phyloP scores from a whole-genome alignment of 2,329 filamentous ascomycete species.

The Phaeoacremonium minimum region DNA sequence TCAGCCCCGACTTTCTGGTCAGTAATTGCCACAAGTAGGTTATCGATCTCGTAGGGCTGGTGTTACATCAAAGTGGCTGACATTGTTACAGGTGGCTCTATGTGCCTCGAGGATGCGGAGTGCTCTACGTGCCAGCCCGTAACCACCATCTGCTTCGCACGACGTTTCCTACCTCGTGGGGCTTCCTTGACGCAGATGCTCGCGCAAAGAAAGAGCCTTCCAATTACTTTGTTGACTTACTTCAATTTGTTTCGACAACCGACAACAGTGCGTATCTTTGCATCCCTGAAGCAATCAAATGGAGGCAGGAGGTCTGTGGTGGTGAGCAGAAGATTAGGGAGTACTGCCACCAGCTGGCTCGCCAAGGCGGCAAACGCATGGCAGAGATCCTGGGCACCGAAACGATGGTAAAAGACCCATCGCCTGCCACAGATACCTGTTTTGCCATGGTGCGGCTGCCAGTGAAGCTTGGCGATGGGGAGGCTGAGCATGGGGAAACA shows the following conservation, averaged over 20 bases:
- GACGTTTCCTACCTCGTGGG: conserved; percentile 66
- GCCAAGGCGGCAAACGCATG: conserved; percentile 49
- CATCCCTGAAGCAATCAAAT: conserved; percentile 57
- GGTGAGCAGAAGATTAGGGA: conserved; percentile 59
- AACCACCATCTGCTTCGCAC: conserved; percentile 65
- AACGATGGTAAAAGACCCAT: conserved; percentile 51
- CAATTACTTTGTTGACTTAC: conserved; percentile 55
- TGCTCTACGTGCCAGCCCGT: conserved; percentile 63
- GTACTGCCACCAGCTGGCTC: conserved; percentile 53
- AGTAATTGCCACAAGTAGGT: conserved; percentile 63
- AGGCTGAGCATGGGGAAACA: conserved; percentile 8
- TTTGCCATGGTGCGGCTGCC: conserved; percentile 64
- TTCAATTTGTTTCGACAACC: conserved; percentile 62
- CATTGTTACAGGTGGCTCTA: conserved; percentile 66
- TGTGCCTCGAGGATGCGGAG: conserved; percentile 63
- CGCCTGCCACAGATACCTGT: conserved; percentile 50
- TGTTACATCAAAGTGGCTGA: no score
- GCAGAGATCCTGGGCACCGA: conserved; percentile 58
- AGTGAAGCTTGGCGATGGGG: conserved; percentile 10
- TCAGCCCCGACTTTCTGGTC: conserved; percentile 69
- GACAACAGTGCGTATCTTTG: conserved; percentile 62
- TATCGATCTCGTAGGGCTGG: no score
- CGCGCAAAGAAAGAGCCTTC: conserved; percentile 22
- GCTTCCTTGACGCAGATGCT: conserved; percentile 45
- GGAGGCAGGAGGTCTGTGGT: conserved; percentile 55